Conservation (phyloP, 257 asterid genomes). For the Schizonepeta tenuifolia region DNA sequence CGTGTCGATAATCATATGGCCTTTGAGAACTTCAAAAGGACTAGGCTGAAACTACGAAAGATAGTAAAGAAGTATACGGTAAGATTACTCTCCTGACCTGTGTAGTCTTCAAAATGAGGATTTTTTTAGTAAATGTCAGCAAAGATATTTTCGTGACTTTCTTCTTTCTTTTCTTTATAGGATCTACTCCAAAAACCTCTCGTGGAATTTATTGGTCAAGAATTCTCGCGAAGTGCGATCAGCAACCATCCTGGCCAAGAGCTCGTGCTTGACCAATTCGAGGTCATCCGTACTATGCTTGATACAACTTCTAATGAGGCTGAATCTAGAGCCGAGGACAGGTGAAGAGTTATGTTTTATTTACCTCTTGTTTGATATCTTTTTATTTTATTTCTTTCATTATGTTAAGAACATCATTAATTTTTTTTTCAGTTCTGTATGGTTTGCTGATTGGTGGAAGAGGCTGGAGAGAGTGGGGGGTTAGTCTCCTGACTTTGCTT, state of each 20-base stretch:
- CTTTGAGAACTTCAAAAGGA: conserved; percentile 67
- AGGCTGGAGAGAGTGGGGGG: conserved; percentile 45
- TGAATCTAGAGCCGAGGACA: conserved; percentile 49
- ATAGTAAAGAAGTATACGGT: conserved; percentile 79
- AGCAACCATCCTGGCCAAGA: conserved; percentile 41
- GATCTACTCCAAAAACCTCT: conserved; percentile 84
- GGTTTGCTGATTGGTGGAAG: conserved; percentile 69
- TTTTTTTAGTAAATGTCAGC: conserved; percentile 1
- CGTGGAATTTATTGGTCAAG: conserved; percentile 60
- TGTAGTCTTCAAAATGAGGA: background rate
- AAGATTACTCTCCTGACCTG: conserved; percentile 31
- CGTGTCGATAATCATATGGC: conserved; percentile 55
- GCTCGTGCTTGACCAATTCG: conserved; percentile 50
- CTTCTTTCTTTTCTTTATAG: conserved; percentile 42
- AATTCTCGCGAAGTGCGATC: conserved; percentile 47
- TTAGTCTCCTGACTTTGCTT: conserved; percentile 31
- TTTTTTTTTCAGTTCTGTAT: conserved; percentile 49
- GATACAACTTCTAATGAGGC: conserved; percentile 48
- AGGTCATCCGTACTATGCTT: conserved; percentile 54
- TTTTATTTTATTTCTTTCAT: background rate
- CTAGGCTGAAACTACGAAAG: conserved; percentile 76
- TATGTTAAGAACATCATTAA: conserved; percentile 1
- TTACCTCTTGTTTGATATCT: background rate
- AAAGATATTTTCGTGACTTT: background rate
- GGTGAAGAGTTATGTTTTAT: conserved; percentile 42